Base-by-base conservation (phyloP, 257 asterid species). In the Solanum ossicruentum region DNA sequence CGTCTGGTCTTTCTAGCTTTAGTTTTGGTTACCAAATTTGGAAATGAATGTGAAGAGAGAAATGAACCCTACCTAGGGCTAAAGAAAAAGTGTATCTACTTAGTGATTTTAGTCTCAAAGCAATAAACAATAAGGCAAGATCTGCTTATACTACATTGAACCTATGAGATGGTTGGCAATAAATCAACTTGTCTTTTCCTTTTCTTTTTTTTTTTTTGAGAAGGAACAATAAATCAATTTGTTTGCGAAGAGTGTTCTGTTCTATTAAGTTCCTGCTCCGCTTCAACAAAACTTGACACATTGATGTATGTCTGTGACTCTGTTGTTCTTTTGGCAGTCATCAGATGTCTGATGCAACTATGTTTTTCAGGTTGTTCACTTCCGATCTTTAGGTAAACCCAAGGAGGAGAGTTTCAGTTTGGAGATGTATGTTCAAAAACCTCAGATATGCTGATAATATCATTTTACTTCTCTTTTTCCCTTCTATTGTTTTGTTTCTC, bases 321-420 rank as follows among this genome's bases (percentile, higher is more conserved):
- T 18, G 12, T 39, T 39, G 52, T 69, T 39, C 51, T 69, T 69
- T 39, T 39, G 77, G 78, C 78, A 39, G 51, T 39, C 78, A 39
- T 69, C 52, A 69, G 75, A 84, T 41, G 61, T 20, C 21, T 70
- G 54, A 70, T 70, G 39, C 39, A 32, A 41, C 60, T 82, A 3
- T 71, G 51, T 61, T 85, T 82, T 86, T 85, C 93, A 96, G 99
- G 84, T 93, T 45, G 99, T 96, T 86, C 98, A 94, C 88, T 93
- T 96, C 85, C 95, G 97, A 81, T 88, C 94, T 86, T 88, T 96
- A 87, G 98, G 93, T 86, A 92, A 88, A 85, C 98, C 99, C 82
- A 96, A 94, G 91, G 98, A 94, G 88, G 97, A 94, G 84, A 98
- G 91, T 52, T 96, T 96, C 88, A 89, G 91, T 85, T 92, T 94